These are phyloP conservation scores for Alternaria triticina DNA, from an alignment of 2,329 filamentous ascomycete genomes.

Conservation along the genomic window DNA sequence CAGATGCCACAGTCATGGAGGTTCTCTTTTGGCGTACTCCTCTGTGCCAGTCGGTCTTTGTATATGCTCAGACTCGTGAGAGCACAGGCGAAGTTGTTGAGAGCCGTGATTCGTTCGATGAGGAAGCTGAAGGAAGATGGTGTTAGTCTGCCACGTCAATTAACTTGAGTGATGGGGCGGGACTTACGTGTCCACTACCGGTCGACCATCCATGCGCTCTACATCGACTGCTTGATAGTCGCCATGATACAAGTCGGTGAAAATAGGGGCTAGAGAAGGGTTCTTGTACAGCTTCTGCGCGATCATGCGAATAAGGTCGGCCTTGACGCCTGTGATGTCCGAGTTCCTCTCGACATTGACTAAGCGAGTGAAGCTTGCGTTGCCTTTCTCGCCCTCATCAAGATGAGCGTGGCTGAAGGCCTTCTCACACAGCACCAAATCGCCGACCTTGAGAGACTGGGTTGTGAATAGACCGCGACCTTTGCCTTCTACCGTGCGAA, in stretches of 20 bases:
- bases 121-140: conserved; percentile 47
- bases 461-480: conserved; percentile 61
- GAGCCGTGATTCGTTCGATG: conserved; percentile 50
- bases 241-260: conserved; percentile 48
- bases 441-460: conserved; percentile 45
- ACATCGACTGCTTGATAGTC: conserved; percentile 45
- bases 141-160: neutral
- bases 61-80: conserved; percentile 18
- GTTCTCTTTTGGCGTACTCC: no score
- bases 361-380: conserved; percentile 36
- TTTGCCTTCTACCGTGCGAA: conserved; percentile 47
- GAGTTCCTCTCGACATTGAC: conserved; percentile 48
- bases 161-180: no score
- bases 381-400: conserved; percentile 14
- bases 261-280: conserved; percentile 39
- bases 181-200: conserved; percentile 53
- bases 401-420: conserved; percentile 55
- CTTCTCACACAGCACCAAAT: conserved; percentile 57
- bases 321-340: conserved; percentile 48
- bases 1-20: conserved; percentile 46
- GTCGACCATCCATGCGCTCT: conserved; percentile 41
- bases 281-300: conserved; percentile 57
- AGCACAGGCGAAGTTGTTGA: conserved; percentile 55
- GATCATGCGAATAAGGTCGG: conserved; percentile 50
- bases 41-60: neutral